Evolutionary conservation across 495 filamentous ascomycete species (phyloP).

Genomic region (Hypoxylon rickii): DNA sequence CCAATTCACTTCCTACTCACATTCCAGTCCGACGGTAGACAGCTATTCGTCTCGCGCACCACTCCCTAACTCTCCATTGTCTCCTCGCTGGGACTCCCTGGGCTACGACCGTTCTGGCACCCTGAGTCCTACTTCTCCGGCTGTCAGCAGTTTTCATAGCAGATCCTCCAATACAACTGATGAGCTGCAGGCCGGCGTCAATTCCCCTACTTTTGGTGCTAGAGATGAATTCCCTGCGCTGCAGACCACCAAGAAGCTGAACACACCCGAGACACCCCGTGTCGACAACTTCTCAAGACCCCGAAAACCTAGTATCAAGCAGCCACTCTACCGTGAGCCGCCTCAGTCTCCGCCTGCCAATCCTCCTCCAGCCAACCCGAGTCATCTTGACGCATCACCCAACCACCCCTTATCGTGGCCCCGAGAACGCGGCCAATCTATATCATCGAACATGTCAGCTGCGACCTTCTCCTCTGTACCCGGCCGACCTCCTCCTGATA

Average conservation of each 20-base stretch:
- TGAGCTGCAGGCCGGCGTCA: slow-evolving; percentile 23
- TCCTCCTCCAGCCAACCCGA: slow-evolving; percentile 35
- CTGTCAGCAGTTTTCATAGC: slow-evolving; percentile 18
- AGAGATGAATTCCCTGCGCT: slow-evolving; percentile 39
- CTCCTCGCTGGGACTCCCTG: slow-evolving; percentile 53
- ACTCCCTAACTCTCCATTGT: slow-evolving; percentile 39
- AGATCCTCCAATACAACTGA: slow-evolving; percentile 33
- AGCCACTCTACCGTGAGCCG: slow-evolving; percentile 43
- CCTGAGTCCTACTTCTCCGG: slow-evolving; percentile 29
- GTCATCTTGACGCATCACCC: slow-evolving; percentile 38
- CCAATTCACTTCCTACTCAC: slow-evolving; percentile 26
- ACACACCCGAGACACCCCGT: slow-evolving; percentile 31
- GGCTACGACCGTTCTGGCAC: slow-evolving; percentile 22
- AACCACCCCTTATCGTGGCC: slow-evolving; percentile 41
- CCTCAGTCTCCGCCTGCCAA: slow-evolving; percentile 38
- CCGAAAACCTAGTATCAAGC: slow-evolving; percentile 52
- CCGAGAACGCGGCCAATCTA: slow-evolving; percentile 47
- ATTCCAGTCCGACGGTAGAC: slow-evolving; percentile 25
- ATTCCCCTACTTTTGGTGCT: slow-evolving; percentile 24
- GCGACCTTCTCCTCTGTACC: slow-evolving; percentile 48
- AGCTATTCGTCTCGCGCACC: slow-evolving; percentile 26
- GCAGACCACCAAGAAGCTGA: slow-evolving; percentile 29
- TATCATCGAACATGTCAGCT: slow-evolving; percentile 53
- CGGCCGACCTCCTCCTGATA: slow-evolving; percentile 38
- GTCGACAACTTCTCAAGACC: slow-evolving; percentile 61